Evolutionary conservation across 805 yeast genomes (phyloP).

Genomic region (Nakazawaea ambrosiae): DNA sequence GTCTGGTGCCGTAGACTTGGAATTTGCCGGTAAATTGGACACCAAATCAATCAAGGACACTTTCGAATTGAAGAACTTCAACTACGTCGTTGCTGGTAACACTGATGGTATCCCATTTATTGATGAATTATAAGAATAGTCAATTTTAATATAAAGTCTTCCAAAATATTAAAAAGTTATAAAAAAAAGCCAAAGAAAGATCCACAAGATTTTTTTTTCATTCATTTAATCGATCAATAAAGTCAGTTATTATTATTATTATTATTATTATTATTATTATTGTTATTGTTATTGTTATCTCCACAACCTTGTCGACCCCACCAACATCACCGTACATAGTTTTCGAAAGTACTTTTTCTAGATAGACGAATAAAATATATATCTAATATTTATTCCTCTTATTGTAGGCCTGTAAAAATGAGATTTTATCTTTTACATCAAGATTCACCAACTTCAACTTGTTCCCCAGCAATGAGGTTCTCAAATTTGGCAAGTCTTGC

Average conservation of each 20-base stretch:
- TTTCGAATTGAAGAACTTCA: slow-evolving; percentile 47
- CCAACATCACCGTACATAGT: no score
- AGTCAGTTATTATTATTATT: neutral
- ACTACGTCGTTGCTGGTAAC: slow-evolving; percentile 87
- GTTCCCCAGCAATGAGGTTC: neutral
- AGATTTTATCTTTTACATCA: slow-evolving; percentile 1
- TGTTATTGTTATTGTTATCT: no score
- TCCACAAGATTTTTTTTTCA: neutral
- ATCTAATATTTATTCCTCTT: neutral
- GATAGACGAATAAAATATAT: no score
- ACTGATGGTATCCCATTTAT: slow-evolving; percentile 79
- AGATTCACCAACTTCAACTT: slow-evolving; percentile 7
- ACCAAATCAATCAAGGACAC: slow-evolving; percentile 26
- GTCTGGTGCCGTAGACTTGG: slow-evolving; percentile 42
- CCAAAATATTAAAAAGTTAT: no score
- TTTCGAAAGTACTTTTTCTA: no score
- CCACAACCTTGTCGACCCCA: no score
- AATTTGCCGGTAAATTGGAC: slow-evolving; percentile 34
- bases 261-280: neutral
- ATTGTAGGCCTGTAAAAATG: slow-evolving; percentile 3
- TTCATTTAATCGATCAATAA: no score
- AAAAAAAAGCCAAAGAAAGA: no score
- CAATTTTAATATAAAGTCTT: no score
- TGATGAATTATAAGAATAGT: slow-evolving; percentile 78
- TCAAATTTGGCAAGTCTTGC: no score